These are phyloP conservation scores for Phyllosticta ampelicida DNA, from an alignment of 2,329 filamentous ascomycete genomes.

Conservation along the genomic window DNA sequence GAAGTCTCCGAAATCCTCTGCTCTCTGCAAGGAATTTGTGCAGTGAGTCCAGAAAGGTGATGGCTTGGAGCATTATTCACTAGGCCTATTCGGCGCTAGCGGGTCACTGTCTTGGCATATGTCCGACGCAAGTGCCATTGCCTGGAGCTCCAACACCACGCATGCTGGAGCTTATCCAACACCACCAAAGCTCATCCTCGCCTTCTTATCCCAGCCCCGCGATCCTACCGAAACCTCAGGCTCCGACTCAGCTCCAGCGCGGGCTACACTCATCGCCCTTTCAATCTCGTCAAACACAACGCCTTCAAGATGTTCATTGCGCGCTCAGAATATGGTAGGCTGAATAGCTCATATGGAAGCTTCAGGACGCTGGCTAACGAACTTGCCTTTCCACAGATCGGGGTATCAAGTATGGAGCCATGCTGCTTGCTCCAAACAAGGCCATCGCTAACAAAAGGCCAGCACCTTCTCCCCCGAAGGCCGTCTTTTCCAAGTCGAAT, in stretches of 20 bases:
- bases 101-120: background rate
- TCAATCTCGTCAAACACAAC: conserved; percentile 15
- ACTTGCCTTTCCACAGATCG: conserved; percentile 53
- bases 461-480: conserved; percentile 99
- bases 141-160: conserved; percentile 11
- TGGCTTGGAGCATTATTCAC: background rate
- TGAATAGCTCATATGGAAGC: background rate
- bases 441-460: conserved; percentile 19
- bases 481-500: conserved; percentile 99
- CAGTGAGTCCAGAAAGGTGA: background rate
- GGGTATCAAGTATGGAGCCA: conserved; percentile 77
- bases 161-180: background rate
- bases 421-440: conserved; percentile 11
- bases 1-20: too few species aligned
- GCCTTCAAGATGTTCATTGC: conserved; percentile 66
- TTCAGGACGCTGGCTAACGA: conserved; percentile 18
- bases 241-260: conserved; percentile 13
- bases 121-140: conserved; percentile 7
- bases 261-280: conserved; percentile 22
- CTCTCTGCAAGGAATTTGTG: too few species aligned
- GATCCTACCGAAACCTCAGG: background rate
- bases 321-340: conserved; percentile 97
- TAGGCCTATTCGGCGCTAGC: background rate
- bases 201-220: conserved; percentile 11
- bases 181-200: conserved; percentile 5